Conservation (phyloP, 495 filamentous ascomycete genomes). For the Daldinia vernicosa region DNA sequence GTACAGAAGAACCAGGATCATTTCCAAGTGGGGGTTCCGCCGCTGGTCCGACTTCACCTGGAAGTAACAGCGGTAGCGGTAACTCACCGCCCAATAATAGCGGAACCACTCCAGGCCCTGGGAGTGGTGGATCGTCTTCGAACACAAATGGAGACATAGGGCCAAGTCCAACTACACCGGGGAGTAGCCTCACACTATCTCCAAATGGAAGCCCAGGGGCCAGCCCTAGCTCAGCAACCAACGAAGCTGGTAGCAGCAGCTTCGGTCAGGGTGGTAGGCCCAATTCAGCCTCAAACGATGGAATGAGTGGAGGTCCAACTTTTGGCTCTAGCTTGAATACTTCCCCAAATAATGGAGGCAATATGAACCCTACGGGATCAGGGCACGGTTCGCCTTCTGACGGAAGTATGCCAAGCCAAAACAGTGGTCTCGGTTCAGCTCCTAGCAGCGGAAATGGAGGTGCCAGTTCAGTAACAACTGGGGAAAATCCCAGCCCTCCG, state of each 20-base stretch:
- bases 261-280: constrained; percentile 17
- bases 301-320: neutral
- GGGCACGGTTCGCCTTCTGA: constrained; percentile 17
- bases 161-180: constrained; percentile 1
- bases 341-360: constrained; percentile 17
- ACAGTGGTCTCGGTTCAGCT: constrained; percentile 18
- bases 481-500: constrained; percentile 13
- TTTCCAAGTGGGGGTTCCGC: constrained; percentile 5
- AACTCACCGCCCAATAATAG: constrained; percentile 6
- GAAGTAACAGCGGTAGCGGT: neutral
- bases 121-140: constrained; percentile 6
- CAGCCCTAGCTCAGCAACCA: constrained; percentile 1
- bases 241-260: neutral
- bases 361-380: constrained; percentile 3
- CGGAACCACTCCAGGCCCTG: constrained; percentile 1
- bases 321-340: neutral
- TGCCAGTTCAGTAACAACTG: constrained; percentile 12
- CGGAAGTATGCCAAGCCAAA: constrained; percentile 24
- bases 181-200: constrained; percentile 1
- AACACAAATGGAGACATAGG: constrained; percentile 15
- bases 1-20: constrained; percentile 7
- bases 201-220: constrained; percentile 6
- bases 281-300: constrained; percentile 26
- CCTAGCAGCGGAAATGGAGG: constrained; percentile 20
- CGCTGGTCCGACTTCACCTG: constrained; percentile 2